Percentiles rank a stretch among this genome's conserved stretches.
These are phyloP conservation scores for Emericellopsis cladophorae DNA, from an alignment of 2,329 filamentous ascomycete genomes.

Conservation along the genomic window DNA sequence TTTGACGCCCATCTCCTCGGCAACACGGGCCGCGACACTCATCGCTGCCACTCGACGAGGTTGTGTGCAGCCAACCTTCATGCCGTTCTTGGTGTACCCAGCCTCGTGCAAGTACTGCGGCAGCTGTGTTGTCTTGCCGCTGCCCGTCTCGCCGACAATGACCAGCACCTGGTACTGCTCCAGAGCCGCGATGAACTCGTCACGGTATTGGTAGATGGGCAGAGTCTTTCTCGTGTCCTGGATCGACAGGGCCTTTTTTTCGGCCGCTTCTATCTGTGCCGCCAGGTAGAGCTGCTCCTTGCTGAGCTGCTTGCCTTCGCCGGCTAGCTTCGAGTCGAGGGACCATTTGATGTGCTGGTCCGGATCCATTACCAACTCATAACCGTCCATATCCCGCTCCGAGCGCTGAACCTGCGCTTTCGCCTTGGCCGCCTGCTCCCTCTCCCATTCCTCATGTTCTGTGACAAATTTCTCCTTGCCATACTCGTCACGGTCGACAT, in stretches of 20 bases:
- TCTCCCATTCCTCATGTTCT: constrained; percentile 93
- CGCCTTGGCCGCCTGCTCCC: constrained; percentile 76
- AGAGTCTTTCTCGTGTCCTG: constrained; percentile 84
- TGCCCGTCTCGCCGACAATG: constrained; percentile 88
- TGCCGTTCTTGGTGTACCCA: constrained; percentile 70
- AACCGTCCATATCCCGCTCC: constrained; percentile 70
- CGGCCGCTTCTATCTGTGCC: constrained; percentile 75
- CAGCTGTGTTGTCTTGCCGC: constrained; percentile 90
- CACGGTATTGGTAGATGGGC: constrained; percentile 79
- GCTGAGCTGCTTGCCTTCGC: constrained; percentile 57
- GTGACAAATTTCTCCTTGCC: constrained; percentile 84
- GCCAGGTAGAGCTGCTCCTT: constrained; percentile 70
- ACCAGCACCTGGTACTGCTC: constrained; percentile 77
- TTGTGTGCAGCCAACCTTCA: constrained; percentile 88
- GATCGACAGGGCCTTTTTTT: constrained; percentile 77
- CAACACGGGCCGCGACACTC: constrained; percentile 92
- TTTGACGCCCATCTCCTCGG: constrained; percentile 84
- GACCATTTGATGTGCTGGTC: constrained; percentile 79
- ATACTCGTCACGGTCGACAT: constrained; percentile 76
- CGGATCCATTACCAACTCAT: constrained; percentile 88
- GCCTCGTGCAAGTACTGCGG: constrained; percentile 90
- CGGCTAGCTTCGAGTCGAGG: constrained; percentile 58
- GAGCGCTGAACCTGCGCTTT: constrained; percentile 70
- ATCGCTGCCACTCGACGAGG: constrained; percentile 92
- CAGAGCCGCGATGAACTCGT: constrained; percentile 79